phyloP scores from a whole-genome alignment of 352 stramenopile species.

The Pythium coloratum region DNA sequence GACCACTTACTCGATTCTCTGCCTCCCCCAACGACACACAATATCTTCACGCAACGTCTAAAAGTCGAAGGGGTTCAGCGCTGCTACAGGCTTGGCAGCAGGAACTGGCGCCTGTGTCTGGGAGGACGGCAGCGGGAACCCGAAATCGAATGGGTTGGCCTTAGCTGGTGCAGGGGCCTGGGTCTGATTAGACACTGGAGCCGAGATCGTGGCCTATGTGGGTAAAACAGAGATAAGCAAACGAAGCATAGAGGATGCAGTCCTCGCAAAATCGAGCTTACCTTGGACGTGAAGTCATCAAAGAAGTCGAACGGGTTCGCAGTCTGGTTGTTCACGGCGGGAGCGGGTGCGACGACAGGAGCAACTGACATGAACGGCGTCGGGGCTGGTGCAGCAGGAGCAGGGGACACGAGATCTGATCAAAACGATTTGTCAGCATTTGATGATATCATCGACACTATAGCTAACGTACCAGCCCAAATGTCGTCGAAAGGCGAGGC shows the following conservation, averaged over 20 bases:
- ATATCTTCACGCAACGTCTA: slow-evolving; percentile 22
- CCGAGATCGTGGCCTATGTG: slow-evolving; percentile 22
- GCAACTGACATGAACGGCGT: slow-evolving; percentile 3
- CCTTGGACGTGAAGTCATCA: slow-evolving; percentile 28
- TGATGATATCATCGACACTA: background rate
- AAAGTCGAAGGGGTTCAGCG: slow-evolving; percentile 38
- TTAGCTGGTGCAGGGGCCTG: slow-evolving; percentile 6
- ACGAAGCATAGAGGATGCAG: background rate
- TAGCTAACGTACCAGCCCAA: slow-evolving; percentile 11
- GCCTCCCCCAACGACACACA: slow-evolving; percentile 9
- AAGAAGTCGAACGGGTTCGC: slow-evolving; percentile 37
- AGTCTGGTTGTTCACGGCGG: slow-evolving; percentile 4
- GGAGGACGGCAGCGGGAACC: slow-evolving; percentile 15
- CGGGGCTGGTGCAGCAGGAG: slow-evolving; percentile 2
- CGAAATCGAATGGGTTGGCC: slow-evolving; percentile 27
- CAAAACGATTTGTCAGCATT: background rate
- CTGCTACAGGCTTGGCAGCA: slow-evolving; percentile 12
- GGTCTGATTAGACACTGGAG: background rate
- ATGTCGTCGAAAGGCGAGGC: slow-evolving; percentile 23
- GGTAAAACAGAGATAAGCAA: background rate
- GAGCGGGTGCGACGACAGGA: background rate
- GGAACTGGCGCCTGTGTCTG: slow-evolving; percentile 12
- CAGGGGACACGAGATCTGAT: slow-evolving; percentile 6
- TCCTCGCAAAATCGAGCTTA: background rate
- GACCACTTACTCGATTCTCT: slow-evolving; percentile 12